Evolutionary conservation across 75 land plant species (phyloP), one percentile per base, ranked within the genome.

Genomic region (Gnetum montanum): DNA sequence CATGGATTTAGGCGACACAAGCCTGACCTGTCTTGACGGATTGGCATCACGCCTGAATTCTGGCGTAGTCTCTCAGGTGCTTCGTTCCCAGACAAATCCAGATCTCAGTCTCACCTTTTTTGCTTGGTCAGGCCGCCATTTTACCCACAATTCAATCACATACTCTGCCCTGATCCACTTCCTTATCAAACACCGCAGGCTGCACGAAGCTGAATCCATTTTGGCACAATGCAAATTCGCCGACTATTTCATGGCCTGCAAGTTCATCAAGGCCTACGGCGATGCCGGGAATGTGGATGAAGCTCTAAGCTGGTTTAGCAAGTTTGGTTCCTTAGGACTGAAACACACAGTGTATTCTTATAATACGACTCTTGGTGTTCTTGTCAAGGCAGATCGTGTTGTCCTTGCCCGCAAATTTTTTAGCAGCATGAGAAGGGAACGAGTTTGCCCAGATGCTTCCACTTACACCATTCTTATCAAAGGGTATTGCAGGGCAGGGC

Each of bases 401-500:
- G 16, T 15, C 4, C 43, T 41, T 16, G 43, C 43, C 16, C 43
- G 16, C 16, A 41, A 15, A 15, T 41, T 41, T 41, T 41, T 41
- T 16, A 41, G 16, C 4, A 15, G 16, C 13, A 41, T 41, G 43
- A 41, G 13, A 13, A 15, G 16, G 3, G 43, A 41, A 15, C 16
- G 43, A 16, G 16, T 41, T 41, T 15, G 2, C 15, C 78, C 78
- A 2, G 66, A 53, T 33, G 58, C 49, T 25, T 22, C 59, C 29
- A 61, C 70, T 13, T 76, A 28, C 48, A 64, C 53, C 36, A 64
- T 69, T 18, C 33, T 75, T 3, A 56, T 75, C 28, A 54, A 60
- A 25, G 68, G 64, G 1, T 40, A 58, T 1, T 65, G 69, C 31
- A 35, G 30, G 20, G 40, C 46, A 46, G 34, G 44, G 3, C 23